These are phyloP conservation scores for Bonia amplexicaulis DNA, from an alignment of 176 grass and related monocot species.

Conservation along the genomic window DNA sequence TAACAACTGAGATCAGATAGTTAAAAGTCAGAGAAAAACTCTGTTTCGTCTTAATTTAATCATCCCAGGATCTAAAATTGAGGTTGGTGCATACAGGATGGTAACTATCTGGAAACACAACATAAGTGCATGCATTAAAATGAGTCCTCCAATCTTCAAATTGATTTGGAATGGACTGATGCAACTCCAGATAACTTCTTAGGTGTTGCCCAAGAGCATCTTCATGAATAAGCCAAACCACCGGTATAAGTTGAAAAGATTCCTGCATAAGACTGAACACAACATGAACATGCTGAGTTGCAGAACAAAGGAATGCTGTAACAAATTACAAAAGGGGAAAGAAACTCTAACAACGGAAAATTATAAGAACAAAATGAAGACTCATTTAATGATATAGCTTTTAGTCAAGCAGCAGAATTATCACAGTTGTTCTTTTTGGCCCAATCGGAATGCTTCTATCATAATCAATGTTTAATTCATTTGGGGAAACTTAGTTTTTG, in stretches of 20 bases:
- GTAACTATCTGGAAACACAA: constrained; percentile 88
- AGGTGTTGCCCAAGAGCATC: constrained; percentile 67
- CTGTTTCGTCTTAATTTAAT: constrained; percentile 8
- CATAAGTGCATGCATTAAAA: constrained; percentile 70
- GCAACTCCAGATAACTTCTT: constrained; percentile 38
- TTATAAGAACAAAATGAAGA: constrained; percentile 4
- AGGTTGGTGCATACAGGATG: constrained; percentile 55
- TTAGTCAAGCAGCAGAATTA: neutral
- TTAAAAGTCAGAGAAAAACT: constrained; percentile 29
- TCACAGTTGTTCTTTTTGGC: neutral
- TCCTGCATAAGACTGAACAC: constrained; percentile 92
- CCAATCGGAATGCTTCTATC: neutral
- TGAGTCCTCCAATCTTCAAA: constrained; percentile 78
- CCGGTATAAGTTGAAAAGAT: constrained; percentile 71
- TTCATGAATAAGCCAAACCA: constrained; percentile 93
- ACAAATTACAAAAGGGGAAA: constrained; percentile 16
- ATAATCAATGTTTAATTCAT: neutral
- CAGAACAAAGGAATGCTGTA: constrained; percentile 22
- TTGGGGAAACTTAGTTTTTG: neutral
- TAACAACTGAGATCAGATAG: constrained; percentile 67
- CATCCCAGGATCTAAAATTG: constrained; percentile 10
- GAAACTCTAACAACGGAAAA: neutral
- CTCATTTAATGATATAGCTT: neutral
- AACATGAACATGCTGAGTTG: constrained; percentile 49
- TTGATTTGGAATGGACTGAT: constrained; percentile 34